A percentile compares a stretch with the other conserved stretches of the same genome.
Conservation (phyloP, 192 early-diverging fungal species). For the Entomortierella parvispora region DNA sequence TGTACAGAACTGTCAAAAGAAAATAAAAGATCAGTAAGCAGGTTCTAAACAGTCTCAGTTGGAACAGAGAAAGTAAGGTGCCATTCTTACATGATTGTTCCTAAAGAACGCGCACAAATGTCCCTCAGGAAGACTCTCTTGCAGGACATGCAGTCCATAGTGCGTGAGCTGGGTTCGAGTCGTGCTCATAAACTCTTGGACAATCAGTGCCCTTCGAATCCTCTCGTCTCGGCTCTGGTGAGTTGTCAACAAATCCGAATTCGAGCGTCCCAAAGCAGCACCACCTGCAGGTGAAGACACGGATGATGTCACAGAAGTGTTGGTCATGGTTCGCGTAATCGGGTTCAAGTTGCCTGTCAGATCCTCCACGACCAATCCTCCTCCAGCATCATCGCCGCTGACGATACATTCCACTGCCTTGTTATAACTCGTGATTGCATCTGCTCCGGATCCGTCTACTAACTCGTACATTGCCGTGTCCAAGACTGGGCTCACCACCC, state of each 20-base stretch:
- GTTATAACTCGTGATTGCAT: constrained; percentile 72
- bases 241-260: not conserved
- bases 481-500: constrained; percentile 80
- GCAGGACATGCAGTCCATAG: constrained; percentile 76
- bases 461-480: constrained; percentile 65
- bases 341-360: constrained; percentile 16
- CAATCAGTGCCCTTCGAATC: constrained; percentile 59
- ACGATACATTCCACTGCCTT: constrained; percentile 82
- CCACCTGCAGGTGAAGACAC: not conserved
- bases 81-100: constrained; percentile 85
- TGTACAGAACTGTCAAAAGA: constrained; percentile 70
- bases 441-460: constrained; percentile 39
- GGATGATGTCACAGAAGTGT: too few species aligned
- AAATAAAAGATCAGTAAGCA: not conserved
- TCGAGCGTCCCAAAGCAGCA: not conserved
- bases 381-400: constrained; percentile 62
- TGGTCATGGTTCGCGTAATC: constrained; percentile 8
- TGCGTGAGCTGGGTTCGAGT: constrained; percentile 89
- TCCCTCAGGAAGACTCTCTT: constrained; percentile 65
- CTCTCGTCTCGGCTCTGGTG: constrained; percentile 13
- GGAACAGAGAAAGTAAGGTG: not conserved
- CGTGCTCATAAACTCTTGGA: constrained; percentile 75
- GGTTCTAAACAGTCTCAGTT: not conserved
- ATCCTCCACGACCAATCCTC: constrained; percentile 53
- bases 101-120: constrained; percentile 86